Evolutionary conservation across 108 stramenopile genomes (phyloP).

Genomic region (Schizochytrium sp.): DNA sequence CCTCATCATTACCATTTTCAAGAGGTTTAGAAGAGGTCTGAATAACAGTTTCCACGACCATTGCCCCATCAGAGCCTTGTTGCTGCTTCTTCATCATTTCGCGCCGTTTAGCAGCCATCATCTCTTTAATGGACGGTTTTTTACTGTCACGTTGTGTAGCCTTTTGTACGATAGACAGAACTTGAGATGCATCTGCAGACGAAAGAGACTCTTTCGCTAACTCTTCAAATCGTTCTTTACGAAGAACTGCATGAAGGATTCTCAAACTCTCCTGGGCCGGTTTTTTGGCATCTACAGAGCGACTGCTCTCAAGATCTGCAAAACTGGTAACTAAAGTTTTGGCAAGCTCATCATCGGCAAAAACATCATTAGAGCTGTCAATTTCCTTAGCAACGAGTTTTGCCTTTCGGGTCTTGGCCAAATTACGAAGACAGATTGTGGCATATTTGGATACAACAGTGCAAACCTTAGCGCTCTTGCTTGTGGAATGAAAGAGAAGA

Average conservation of each 20-base stretch:
- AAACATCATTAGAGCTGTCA: not conserved
- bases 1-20: no score
- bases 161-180: slow-evolving; percentile 26
- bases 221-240: slow-evolving; percentile 1
- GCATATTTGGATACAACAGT: slow-evolving; percentile 11
- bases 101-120: slow-evolving; percentile 14
- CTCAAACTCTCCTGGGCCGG: slow-evolving; percentile 38
- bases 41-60: not conserved
- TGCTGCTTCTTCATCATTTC: slow-evolving; percentile 50
- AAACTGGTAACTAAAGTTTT: not conserved
- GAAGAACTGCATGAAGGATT: not conserved
- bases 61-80: not conserved
- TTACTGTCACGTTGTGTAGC: slow-evolving; percentile 15
- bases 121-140: slow-evolving; percentile 46
- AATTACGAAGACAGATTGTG: slow-evolving; percentile 30
- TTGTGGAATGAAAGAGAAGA: slow-evolving; percentile 22
- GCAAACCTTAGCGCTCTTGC: slow-evolving; percentile 55
- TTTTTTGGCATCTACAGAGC: slow-evolving; percentile 45
- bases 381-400: not conserved
- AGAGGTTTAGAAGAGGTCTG: no score
- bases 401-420: not conserved
- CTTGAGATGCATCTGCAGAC: slow-evolving; percentile 31
- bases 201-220: not conserved
- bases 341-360: slow-evolving; percentile 4
- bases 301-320: slow-evolving; percentile 16